Base-by-base conservation (phyloP, 2,329 filamentous ascomycete species). In the Aspergillus sp. region DNA sequence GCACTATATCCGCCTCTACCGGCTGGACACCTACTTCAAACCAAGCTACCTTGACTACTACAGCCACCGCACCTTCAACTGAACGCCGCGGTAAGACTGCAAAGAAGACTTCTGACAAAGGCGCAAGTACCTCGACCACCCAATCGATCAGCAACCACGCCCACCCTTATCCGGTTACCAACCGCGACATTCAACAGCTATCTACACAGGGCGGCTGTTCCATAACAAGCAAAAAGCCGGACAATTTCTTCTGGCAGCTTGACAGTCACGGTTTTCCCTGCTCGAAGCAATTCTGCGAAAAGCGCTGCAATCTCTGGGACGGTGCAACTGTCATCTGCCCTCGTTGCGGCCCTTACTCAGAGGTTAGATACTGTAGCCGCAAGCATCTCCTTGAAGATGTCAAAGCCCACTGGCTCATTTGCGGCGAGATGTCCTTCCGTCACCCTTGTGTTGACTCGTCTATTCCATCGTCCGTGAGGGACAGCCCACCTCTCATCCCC, bases 191-290 rank as follows among this genome's bases (percentile, higher is more conserved):
- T 49, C 38, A 36, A 12, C 12, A 42, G 22, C 41, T 11, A 42
- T 41, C 13, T n/a, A n/a, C 17, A 45, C 59, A 7, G 57, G 45
- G 17, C 18, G 12, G 42, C 53, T 22, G 20, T 8, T 18, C 38
- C 2, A 53, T 52, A 36, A 49, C 56, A 9, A 55, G 32, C 15
- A 55, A 58, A n/a, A 66, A 63, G 38, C 61, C 60, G 9, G 51
- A 59, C 8, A 59, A 56, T 1, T 70, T 65, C 42, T 67, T 67
- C 49, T 71, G 62, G 59, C 65, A 85, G 78, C 53, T 82, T 75
- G 58, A 84, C 76, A 61, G 80, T 76, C 17, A 79, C 77, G 15
- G 80, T 72, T 76, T 85, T 75, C 65, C 56, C n/a, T 76, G 74
- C 52, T 58, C 62, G 13, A 63, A 60, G 48, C 15, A 30, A 2